phyloP scores from a whole-genome alignment of 805 yeast genomes.

The Wickerhamomyces bisporus region DNA sequence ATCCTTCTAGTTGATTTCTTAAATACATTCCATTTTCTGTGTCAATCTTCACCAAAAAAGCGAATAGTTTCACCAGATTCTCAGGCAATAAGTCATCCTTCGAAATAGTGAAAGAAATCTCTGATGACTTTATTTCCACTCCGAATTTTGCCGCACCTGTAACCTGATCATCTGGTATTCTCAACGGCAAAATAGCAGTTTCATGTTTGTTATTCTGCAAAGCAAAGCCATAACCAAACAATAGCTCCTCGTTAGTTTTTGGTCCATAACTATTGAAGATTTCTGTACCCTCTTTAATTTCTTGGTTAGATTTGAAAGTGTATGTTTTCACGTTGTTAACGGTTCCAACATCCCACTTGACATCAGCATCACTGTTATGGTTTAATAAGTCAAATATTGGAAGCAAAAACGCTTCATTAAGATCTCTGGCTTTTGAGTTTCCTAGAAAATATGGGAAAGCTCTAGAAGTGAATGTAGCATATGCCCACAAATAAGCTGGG shows the following conservation, averaged over 20 bases:
- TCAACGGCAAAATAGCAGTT: constrained; percentile 52
- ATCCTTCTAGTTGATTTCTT: constrained; percentile 58
- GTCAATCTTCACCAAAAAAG: constrained; percentile 42
- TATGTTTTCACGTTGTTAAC: constrained; percentile 24
- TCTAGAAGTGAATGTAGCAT: constrained; percentile 64
- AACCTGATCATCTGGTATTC: constrained; percentile 33
- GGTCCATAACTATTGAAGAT: constrained; percentile 82
- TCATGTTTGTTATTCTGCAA: constrained; percentile 54
- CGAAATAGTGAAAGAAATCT: constrained; percentile 36
- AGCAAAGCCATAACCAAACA: constrained; percentile 80
- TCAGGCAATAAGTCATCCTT: constrained; percentile 33
- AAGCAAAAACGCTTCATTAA: constrained; percentile 58
- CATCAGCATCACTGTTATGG: constrained; percentile 57
- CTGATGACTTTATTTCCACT: constrained; percentile 35
- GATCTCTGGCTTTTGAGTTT: constrained; percentile 28
- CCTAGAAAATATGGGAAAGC: constrained; percentile 73
- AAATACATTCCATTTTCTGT: constrained; percentile 44
- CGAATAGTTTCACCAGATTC: constrained; percentile 48
- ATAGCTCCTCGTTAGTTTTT: constrained; percentile 78
- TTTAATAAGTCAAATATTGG: constrained; percentile 80
- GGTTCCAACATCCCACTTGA: constrained; percentile 49
- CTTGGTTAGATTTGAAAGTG: constrained; percentile 37
- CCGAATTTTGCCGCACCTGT: constrained; percentile 31
- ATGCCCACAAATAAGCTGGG: constrained; percentile 71
- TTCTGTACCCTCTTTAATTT: constrained; percentile 36